Evolutionary conservation across 805 yeast species (phyloP), one percentile per base, ranked within the genome.

Genomic region (Dipodascus geniculatus): DNA sequence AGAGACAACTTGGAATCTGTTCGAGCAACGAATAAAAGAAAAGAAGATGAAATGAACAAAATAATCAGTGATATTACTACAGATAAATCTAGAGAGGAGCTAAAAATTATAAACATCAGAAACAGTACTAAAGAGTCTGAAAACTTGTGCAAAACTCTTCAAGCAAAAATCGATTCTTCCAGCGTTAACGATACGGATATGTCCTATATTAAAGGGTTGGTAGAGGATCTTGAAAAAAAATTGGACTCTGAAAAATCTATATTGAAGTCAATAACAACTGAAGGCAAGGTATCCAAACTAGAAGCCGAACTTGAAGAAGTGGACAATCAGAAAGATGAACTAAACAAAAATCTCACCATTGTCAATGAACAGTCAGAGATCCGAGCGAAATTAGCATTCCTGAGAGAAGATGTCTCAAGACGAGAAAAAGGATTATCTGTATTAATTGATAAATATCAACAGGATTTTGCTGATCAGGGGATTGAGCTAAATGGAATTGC

Each of bases 291-390:
- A n/a, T 28, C 52, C 8, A 42, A n/a, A 2, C 42, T 52, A n/a
- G 44, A 44, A n/a, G 42, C 24, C 1, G 54, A 55, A 17, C 28
- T 60, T 2, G 42, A 33, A 3, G 50, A 48, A 2, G 51, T 57
- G 1, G 71, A 68, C 22, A 60, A 52, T 9, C 51, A 57, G 16
- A 61, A 81, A 9, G 93, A 87, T 8, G 72, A 71, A 0, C 60
- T 81, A 16, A 76, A 77, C 54, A 72, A 72, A 17, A 74, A 78
- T 20, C 70, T 86, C 14, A 62, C 77, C 2, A 67, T 70, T 16
- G 74, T 78, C 2, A 82, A 78, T 59, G 74, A 76, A 59, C 83
- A 79, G 61, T 71, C 85, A 0, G 89, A 82, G 50, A 60, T 74
- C 1, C 71, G 77, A 56, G 83, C 87, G 0, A 80, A 77, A 57